These are phyloP conservation scores for Neofusicoccum laricinum DNA, from an alignment of 2,329 filamentous ascomycete genomes.

Conservation along the genomic window DNA sequence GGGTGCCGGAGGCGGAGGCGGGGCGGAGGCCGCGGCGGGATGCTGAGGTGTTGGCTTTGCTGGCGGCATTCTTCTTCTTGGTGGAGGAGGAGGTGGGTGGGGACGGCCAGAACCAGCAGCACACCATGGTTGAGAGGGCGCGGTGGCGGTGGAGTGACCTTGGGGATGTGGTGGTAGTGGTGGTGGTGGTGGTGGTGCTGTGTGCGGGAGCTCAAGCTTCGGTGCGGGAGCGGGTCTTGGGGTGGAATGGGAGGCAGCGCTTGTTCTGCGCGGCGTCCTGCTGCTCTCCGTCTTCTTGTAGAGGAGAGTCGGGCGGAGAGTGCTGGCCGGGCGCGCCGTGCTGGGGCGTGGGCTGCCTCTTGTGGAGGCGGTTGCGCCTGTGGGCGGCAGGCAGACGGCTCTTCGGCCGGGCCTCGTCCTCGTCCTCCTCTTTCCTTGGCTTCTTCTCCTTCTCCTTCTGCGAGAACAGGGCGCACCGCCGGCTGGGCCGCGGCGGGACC, in stretches of 20 bases:
- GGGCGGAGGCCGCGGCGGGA: neutral
- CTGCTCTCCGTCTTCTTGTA: neutral
- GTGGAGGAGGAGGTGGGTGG: neutral
- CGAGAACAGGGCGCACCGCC: neutral
- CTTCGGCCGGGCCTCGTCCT: neutral
- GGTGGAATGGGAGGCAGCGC: neutral
- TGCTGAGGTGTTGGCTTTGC: neutral
- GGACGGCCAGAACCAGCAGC: conserved; percentile 6
- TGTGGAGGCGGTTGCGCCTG: neutral
- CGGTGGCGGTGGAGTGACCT: neutral
- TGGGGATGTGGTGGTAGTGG: neutral
- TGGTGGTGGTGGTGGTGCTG: neutral
- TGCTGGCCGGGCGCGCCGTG: too few species aligned
- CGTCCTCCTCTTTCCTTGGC: neutral
- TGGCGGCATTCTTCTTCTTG: neutral
- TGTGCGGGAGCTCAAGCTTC: neutral
- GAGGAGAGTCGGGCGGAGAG: neutral
- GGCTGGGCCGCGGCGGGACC: neutral
- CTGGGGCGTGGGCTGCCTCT: neutral
- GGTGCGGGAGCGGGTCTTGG: neutral
- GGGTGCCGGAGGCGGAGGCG: neutral
- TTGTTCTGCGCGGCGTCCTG: neutral
- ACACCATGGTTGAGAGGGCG: neutral
- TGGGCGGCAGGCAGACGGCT: neutral
- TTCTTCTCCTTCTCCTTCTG: neutral